Conservation (phyloP, 345 rosid genomes). For the Salix dunnii region DNA sequence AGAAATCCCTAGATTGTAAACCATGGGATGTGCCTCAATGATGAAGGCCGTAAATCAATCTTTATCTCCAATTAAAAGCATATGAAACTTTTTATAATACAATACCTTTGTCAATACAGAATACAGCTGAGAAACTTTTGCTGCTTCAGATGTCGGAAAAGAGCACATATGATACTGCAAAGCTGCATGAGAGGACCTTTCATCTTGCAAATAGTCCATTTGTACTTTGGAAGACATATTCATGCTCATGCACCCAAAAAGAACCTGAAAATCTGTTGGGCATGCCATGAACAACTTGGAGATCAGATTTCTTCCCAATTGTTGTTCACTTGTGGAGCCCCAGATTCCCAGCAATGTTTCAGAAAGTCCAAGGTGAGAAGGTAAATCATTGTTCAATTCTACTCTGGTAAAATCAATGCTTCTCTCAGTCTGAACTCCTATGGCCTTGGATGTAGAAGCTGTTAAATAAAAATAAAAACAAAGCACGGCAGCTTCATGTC, state of each 20-base stretch:
- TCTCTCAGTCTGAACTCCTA: slow-evolving; percentile 69
- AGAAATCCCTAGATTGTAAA: not conserved
- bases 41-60: not conserved
- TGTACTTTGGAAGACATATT: slow-evolving; percentile 30
- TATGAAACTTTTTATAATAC: not conserved
- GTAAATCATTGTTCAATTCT: slow-evolving; percentile 19
- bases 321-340: slow-evolving; percentile 42
- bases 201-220: slow-evolving; percentile 19
- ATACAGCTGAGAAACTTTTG: slow-evolving; percentile 42
- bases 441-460: slow-evolving; percentile 45
- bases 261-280: slow-evolving; percentile 53
- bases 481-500: slow-evolving; percentile 4
- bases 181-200: slow-evolving; percentile 27
- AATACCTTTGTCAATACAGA: slow-evolving; percentile 56
- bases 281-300: slow-evolving; percentile 59
- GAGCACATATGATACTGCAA: slow-evolving; percentile 25
- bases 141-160: slow-evolving; percentile 43
- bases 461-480: slow-evolving; percentile 25
- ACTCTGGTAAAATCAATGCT: slow-evolving; percentile 9
- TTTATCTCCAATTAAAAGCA: not conserved
- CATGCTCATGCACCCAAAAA: slow-evolving; percentile 47
- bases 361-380: slow-evolving; percentile 34
- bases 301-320: slow-evolving; percentile 44
- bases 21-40: not conserved
- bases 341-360: slow-evolving; percentile 59